Percentiles rank a stretch among this genome's conserved stretches.
phyloP scores from a whole-genome alignment of 108 stramenopile genomes.

The Asterionellopsis glacialis region DNA sequence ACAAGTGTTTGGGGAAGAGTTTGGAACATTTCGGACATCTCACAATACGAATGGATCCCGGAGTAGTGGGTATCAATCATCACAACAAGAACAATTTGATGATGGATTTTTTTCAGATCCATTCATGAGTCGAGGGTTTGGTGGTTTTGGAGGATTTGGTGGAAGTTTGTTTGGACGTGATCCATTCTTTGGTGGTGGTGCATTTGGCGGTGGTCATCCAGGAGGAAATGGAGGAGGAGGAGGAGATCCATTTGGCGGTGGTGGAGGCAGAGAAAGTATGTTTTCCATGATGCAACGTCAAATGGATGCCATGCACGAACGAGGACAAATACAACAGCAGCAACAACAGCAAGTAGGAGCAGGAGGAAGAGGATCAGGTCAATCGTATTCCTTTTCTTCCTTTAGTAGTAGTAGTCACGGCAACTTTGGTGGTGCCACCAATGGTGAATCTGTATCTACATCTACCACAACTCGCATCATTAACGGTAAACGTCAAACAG shows the following conservation, averaged over 20 bases:
- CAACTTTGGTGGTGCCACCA: neutral
- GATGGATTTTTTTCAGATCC: conserved; percentile 31
- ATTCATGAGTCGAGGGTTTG: neutral
- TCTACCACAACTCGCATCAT: conserved; percentile 62
- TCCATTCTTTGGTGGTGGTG: neutral
- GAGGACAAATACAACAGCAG: conserved; percentile 6
- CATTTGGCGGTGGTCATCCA: conserved; percentile 5
- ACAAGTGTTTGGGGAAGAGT: conserved; percentile 44
- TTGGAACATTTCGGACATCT: conserved; percentile 14
- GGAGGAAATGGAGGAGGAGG: conserved; percentile 14
- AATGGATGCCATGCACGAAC: neutral
- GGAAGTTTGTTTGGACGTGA: conserved; percentile 7
- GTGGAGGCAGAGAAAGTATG: conserved; percentile 7
- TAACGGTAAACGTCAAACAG: conserved; percentile 73
- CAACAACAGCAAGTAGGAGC: neutral
- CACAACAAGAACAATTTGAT: conserved; percentile 2
- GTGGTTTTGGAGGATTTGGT: neutral
- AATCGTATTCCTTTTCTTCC: conserved; percentile 15
- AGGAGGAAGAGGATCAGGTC: too few species aligned
- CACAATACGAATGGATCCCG: too few species aligned
- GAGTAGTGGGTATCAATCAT: too few species aligned
- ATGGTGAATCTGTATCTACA: conserved; percentile 21
- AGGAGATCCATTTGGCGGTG: conserved; percentile 3
- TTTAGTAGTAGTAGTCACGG: neutral
- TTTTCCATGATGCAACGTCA: conserved; percentile 4